Percentiles rank a stretch among this genome's conserved stretches.
These are phyloP conservation scores for Fraxinus ornus DNA, from an alignment of 305 asterid genomes.

Conservation along the genomic window DNA sequence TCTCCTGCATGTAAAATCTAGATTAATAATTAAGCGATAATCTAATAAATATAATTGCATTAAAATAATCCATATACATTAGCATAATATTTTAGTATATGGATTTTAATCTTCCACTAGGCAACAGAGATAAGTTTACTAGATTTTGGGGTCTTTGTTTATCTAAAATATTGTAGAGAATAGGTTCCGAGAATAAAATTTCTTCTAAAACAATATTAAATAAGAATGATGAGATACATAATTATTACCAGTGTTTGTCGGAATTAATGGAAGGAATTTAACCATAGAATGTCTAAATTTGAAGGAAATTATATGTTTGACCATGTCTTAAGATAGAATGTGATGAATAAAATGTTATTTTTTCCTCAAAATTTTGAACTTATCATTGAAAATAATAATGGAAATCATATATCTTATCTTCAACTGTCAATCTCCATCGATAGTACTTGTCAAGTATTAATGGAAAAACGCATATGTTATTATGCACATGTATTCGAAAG, in stretches of 20 bases:
- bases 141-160: neutral
- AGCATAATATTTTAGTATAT: neutral
- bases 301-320: constrained; percentile 4
- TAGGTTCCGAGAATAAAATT: constrained; percentile 33
- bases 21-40: neutral
- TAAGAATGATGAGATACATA: neutral
- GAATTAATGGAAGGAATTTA: neutral
- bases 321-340: constrained; percentile 18
- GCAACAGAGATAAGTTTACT: neutral
- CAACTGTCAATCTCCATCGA: neutral
- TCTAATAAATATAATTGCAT: neutral
- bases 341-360: neutral
- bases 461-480: neutral
- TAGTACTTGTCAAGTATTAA: neutral
- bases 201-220: neutral
- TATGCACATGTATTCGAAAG: neutral
- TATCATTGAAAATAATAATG: neutral
- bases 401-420: neutral
- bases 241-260: neutral
- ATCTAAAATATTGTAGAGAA: constrained; percentile 31
- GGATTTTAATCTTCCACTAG: neutral
- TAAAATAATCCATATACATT: neutral
- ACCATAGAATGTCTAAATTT: neutral
- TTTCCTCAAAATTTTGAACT: neutral
- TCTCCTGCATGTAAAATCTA: constrained; percentile 44